Evolutionary conservation across 352 stramenopile species (phyloP).

Genomic region (Globisporangium cylindrosporum): DNA sequence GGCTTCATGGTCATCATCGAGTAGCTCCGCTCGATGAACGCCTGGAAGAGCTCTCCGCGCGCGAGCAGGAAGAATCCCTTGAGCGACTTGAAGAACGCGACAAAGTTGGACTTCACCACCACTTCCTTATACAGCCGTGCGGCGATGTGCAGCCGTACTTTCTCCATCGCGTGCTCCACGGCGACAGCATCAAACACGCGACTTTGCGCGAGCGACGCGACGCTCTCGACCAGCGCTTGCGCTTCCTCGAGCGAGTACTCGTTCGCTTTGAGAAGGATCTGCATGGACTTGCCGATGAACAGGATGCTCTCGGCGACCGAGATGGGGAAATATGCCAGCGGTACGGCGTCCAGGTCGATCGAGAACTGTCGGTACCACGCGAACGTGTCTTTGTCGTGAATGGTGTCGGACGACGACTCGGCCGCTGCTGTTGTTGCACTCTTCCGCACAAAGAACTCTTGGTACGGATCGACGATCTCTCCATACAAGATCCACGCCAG

Average conservation of each 20-base stretch:
- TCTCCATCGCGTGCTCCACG: slow-evolving; percentile 58
- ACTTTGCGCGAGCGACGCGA: slow-evolving; percentile 31
- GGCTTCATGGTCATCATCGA: slow-evolving; percentile 51
- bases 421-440: slow-evolving; percentile 7
- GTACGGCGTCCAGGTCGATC: slow-evolving; percentile 54
- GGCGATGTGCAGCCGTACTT: slow-evolving; percentile 51
- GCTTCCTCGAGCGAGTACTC: slow-evolving; percentile 48
- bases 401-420: neutral
- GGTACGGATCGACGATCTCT: slow-evolving; percentile 62
- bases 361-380: slow-evolving; percentile 53
- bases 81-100: slow-evolving; percentile 46
- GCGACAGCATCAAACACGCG: slow-evolving; percentile 46
- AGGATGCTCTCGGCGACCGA: slow-evolving; percentile 63
- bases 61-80: slow-evolving; percentile 71
- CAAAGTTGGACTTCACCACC: slow-evolving; percentile 65
- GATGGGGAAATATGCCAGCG: slow-evolving; percentile 58
- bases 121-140: slow-evolving; percentile 57
- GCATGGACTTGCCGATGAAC: slow-evolving; percentile 62
- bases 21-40: slow-evolving; percentile 63
- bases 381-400: slow-evolving; percentile 12
- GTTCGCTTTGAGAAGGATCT: slow-evolving; percentile 47
- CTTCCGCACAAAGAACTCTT: slow-evolving; percentile 74
- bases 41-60: slow-evolving; percentile 70
- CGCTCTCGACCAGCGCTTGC: slow-evolving; percentile 38
- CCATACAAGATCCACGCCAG: slow-evolving; percentile 78